Evolutionary conservation across 192 early-diverging fungal species (phyloP).

Genomic region (Pilaira anomala): DNA sequence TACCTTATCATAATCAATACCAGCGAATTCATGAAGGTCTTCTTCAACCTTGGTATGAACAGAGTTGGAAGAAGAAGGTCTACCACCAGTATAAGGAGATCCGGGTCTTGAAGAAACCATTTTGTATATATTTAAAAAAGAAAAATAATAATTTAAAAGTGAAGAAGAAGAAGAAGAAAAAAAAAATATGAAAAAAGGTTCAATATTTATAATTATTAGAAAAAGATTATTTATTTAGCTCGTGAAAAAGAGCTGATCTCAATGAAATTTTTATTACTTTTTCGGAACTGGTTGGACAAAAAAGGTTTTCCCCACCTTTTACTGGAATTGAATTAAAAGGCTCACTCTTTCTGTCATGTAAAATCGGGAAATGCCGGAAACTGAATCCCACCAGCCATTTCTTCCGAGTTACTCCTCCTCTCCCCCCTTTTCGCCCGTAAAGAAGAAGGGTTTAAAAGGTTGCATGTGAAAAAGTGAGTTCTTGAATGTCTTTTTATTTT

Average conservation of each 20-base stretch:
- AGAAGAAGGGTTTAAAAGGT: not conserved
- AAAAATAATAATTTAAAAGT: too few relatives aligned
- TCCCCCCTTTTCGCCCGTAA: not conserved
- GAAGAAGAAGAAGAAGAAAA: too few relatives aligned
- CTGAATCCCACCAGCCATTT: not conserved
- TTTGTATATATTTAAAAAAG: not conserved
- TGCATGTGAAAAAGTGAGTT: not conserved
- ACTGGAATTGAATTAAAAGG: too few relatives aligned
- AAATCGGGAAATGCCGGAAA: not conserved
- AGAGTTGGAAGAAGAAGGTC: not conserved
- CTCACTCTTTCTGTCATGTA: too few relatives aligned
- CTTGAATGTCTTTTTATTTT: not conserved
- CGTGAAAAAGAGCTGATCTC: too few relatives aligned
- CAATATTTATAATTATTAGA: too few relatives aligned
- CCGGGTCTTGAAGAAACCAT: conserved; percentile 26
- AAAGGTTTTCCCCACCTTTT: too few relatives aligned
- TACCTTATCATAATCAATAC: conserved; percentile 64
- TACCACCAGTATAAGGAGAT: conserved; percentile 15
- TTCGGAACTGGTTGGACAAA: too few relatives aligned
- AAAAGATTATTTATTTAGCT: too few relatives aligned
- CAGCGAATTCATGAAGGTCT: conserved; percentile 60
- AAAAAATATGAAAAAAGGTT: too few relatives aligned
- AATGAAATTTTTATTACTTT: too few relatives aligned
- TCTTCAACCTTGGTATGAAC: conserved; percentile 47
- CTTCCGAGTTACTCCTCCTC: not conserved